Base-by-base conservation (phyloP, 2,329 filamentous ascomycete genomes). In the Chaetomium sp. region DNA sequence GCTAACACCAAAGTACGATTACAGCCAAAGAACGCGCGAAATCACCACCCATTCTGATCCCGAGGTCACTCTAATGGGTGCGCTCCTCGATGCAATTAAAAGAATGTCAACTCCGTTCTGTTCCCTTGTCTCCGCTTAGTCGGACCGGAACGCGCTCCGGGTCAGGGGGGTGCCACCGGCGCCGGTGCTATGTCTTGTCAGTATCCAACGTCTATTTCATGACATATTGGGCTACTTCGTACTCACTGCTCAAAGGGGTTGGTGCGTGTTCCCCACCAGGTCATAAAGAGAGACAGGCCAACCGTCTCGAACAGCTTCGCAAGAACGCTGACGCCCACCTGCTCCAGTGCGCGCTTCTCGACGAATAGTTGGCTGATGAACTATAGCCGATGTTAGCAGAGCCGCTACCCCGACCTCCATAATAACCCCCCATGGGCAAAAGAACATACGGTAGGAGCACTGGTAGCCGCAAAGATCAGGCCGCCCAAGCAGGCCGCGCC, bases 241-340 rank as follows among this genome's bases (percentile, higher is more conserved):
- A n/a, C 68, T 73, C 63, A 75, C 84, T 90, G 93, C 75, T 93
- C 87, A 79, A 97, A 96, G 67, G 92, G 92, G 83, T 93, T 94
- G 81, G 92, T 95, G 76, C 91, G 90, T 75, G 94, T 97, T 75
- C 94, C 94, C 94, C 94, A 98, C 90, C 92, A 98, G 76, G 92
- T 97, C 73, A 98, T 84, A 86, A 98, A 92, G 74, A 97, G 78
- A 69, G 90, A 93, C 65, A 98, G 86, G 69, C 94, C 95, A 66
- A 98, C 87, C 3, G 95, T 97, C 87, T 98, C 95, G 72, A 97
- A 86, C 72, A 95, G 81, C 80, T 95, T 93, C 75, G 91, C 90
- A 58, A 95, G 81, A 68, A 90, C 87, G 75, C 90, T 91, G 70
- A 97, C 90, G 72, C 92, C 92, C 71, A 98, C 87, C 68, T 91